phyloP scores from a whole-genome alignment of 768 basidiomycete genomes.

The Pleurotus tuoliensis region DNA sequence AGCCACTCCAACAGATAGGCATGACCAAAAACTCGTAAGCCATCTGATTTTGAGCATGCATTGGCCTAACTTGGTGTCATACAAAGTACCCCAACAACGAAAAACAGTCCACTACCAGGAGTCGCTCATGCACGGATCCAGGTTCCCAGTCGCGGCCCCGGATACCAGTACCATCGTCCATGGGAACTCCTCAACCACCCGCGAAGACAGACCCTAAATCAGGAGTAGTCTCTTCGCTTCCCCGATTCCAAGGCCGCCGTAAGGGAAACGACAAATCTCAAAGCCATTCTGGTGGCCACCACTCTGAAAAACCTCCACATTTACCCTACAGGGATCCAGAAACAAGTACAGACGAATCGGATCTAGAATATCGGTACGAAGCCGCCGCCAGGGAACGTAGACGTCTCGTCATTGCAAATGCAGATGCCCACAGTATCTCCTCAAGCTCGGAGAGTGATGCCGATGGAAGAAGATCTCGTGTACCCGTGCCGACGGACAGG shows the following conservation, averaged over 20 bases:
- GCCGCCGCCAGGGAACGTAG: conserved; percentile 31
- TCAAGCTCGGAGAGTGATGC: conserved; percentile 37
- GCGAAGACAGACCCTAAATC: conserved; percentile 2
- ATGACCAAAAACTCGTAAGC: no score
- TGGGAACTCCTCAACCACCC: conserved; percentile 8
- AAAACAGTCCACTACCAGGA: conserved; percentile 13
- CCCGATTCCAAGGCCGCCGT: conserved; percentile 9
- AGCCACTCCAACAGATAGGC: conserved; percentile 20
- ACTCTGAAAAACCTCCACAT: conserved; percentile 26
- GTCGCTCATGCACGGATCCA: conserved; percentile 34
- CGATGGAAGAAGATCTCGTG: conserved; percentile 14
- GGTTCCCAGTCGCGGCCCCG: conserved; percentile 14
- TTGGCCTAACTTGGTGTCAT: no score
- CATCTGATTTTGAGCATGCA: no score
- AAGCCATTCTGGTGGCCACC: conserved; percentile 16
- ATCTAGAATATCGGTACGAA: conserved; percentile 39
- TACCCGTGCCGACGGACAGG: conserved; percentile 5
- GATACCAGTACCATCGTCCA: neutral
- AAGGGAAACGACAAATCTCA: conserved; percentile 2
- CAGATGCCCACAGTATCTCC: conserved; percentile 26
- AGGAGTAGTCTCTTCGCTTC: neutral
- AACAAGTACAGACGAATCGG: conserved; percentile 35
- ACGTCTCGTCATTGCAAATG: conserved; percentile 42
- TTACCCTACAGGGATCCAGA: conserved; percentile 17
- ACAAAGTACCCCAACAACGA: conserved; percentile 10